Evolutionary conservation across 2,329 filamentous ascomycete genomes (phyloP).

Genomic region (Colletotrichum tofieldiae): DNA sequence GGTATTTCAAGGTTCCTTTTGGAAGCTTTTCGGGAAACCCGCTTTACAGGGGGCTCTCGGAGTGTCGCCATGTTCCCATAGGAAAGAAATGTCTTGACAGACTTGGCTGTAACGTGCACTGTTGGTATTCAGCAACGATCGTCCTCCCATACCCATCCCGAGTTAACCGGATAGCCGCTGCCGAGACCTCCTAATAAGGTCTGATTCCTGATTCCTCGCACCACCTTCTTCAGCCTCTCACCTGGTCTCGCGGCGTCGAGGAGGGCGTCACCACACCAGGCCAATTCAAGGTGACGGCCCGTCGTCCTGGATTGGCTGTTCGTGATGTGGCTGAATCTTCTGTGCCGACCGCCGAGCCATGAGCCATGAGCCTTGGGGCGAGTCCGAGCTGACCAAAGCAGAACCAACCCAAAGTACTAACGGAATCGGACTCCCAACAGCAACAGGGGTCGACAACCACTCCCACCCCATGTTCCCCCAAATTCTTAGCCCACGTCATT

Average conservation of each 20-base stretch:
- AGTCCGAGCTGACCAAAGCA: constrained; percentile 21
- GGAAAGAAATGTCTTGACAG: constrained; percentile 6
- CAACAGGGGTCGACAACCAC: background rate
- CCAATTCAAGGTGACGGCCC: background rate
- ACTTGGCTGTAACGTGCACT: constrained; percentile 35
- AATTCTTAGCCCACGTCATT: constrained; percentile 39
- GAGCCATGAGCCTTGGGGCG: constrained; percentile 19
- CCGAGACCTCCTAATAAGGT: constrained; percentile 11
- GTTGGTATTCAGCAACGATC: constrained; percentile 14
- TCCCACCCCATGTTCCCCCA: constrained; percentile 3
- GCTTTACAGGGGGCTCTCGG: background rate
- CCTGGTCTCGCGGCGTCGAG: background rate
- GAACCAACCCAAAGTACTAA: background rate
- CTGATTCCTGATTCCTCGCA: background rate
- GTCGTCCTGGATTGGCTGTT: background rate
- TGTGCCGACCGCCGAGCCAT: constrained; percentile 14
- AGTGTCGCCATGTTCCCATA: background rate
- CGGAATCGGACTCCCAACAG: background rate
- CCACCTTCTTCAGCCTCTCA: background rate
- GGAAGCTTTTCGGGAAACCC: background rate
- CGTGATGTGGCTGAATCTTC: background rate
- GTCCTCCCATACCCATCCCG: constrained; percentile 10
- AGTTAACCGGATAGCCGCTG: constrained; percentile 41
- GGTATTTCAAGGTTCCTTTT: constrained; percentile 3
- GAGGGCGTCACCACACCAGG: background rate